Evolutionary conservation across 495 filamentous ascomycete species (phyloP).

Genomic region (Annulohypoxylon bovei): DNA sequence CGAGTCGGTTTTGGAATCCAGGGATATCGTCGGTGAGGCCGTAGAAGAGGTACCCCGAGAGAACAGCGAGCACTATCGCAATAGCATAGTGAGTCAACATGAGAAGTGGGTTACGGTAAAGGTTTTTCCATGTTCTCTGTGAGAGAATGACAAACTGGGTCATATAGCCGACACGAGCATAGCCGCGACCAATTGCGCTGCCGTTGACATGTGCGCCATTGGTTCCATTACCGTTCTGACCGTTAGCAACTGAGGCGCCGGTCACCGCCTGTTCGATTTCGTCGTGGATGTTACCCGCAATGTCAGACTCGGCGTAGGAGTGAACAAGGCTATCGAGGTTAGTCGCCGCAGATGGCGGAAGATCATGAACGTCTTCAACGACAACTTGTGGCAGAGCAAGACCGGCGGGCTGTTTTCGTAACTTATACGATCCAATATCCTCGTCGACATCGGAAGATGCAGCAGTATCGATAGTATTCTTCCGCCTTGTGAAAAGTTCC

Average conservation of each 20-base stretch:
- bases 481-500: constrained; percentile 88
- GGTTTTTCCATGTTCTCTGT: constrained; percentile 92
- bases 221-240: constrained; percentile 67
- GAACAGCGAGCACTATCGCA: constrained; percentile 89
- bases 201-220: constrained; percentile 54
- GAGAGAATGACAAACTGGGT: constrained; percentile 91
- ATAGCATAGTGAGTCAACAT: constrained; percentile 99
- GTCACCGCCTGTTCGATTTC: constrained; percentile 77
- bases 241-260: constrained; percentile 72
- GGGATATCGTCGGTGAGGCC: constrained; percentile 94
- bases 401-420: constrained; percentile 72
- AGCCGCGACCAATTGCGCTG: constrained; percentile 74
- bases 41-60: constrained; percentile 96
- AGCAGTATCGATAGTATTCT: constrained; percentile 70
- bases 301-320: constrained; percentile 79
- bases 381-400: constrained; percentile 68
- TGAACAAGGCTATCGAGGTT: constrained; percentile 85
- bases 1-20: constrained; percentile 98
- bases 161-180: constrained; percentile 78
- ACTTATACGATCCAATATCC: constrained; percentile 65
- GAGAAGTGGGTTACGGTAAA: constrained; percentile 96
- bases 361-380: constrained; percentile 75
- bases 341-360: constrained; percentile 78
- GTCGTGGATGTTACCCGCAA: constrained; percentile 79
- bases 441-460: constrained; percentile 73